A percentile compares a stretch with the other conserved stretches of the same genome.
These are phyloP conservation scores for Penicillium concentricum DNA, from an alignment of 2,329 filamentous ascomycete genomes.

Conservation along the genomic window DNA sequence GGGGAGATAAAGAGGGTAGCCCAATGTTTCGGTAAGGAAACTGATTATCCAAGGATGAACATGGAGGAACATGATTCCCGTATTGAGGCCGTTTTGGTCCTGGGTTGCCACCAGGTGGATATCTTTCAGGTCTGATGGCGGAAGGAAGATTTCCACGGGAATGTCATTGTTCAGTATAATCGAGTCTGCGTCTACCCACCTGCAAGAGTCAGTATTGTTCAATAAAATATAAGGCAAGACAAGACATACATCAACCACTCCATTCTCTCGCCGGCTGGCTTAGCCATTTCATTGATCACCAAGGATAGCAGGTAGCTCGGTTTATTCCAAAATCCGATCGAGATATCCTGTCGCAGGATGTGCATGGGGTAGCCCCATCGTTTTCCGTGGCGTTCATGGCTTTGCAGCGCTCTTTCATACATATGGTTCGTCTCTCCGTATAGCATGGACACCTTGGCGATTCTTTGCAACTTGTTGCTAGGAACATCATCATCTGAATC, in stretches of 20 bases:
- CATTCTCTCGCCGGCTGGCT: conserved; percentile 29
- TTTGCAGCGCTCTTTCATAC: conserved; percentile 38
- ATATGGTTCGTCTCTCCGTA: conserved; percentile 32
- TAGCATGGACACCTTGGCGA: conserved; percentile 37
- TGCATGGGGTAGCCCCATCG: conserved; percentile 38
- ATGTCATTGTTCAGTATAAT: conserved; percentile 36
- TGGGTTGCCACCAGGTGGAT: conserved; percentile 32
- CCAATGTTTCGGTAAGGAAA: conserved; percentile 29
- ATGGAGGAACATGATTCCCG: conserved; percentile 35
- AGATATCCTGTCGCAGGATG: conserved; percentile 33
- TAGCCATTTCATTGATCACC: conserved; percentile 34
- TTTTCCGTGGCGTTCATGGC: conserved; percentile 35
- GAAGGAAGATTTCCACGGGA: conserved; percentile 34
- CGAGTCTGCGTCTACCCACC: conserved; percentile 37
- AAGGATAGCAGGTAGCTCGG: conserved; percentile 30
- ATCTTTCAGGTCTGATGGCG: conserved; percentile 28
- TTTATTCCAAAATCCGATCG: conserved; percentile 38
- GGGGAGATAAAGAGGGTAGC: conserved; percentile 25
- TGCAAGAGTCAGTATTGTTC: conserved; percentile 5
- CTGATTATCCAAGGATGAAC: conserved; percentile 36
- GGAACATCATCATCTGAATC: background rate
- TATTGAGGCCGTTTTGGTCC: conserved; percentile 37
- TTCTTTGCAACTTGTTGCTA: background rate
- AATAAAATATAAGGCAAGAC: background rate
- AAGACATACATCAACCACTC: conserved; percentile 38